Evolutionary conservation across 192 early-diverging fungal genomes (phyloP), one percentile per base, ranked within the genome.

Genomic region (Umbelopsis sp.): DNA sequence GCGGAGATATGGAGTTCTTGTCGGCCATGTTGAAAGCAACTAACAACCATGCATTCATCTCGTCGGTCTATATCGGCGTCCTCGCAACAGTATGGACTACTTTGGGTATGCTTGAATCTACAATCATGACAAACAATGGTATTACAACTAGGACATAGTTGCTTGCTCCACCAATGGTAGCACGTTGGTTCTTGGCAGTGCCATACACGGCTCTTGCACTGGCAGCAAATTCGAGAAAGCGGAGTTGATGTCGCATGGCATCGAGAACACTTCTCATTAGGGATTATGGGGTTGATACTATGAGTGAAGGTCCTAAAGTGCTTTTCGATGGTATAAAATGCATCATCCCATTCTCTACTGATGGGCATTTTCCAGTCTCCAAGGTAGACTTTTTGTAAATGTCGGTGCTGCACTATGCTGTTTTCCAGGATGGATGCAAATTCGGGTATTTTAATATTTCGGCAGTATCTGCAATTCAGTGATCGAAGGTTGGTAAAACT

Each of bases 361-460:
- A 62, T 62, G 3, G 56, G 56, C 56, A 62, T 62, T 32, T 62
- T 62, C 56, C 56, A 62, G 20, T 62, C 56, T 2, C 56, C 56
- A 6, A 62, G 31, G 4, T 62, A 62, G 2, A 62, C 16, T 14
- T 34, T 32, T 62, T 62, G 25, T 26, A 62, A 26, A n/a, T 20
- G 3, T 12, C 17, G 16, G 29, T 17, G 56, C 7, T 32, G 12
- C 56, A 62, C 29, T 2, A 62, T 16, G 14, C 56, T 62, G 2
- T 22, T 62, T 16, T 62, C 17, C 31, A 62, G 11, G 0, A 26
- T 12, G 4, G 56, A 62, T 0, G 56, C 25, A 0, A 62, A 31
- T 29, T 62, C 56, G 6, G 56, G 56, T 16, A 62, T 17, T 31
- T 62, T 62, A n/a, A 62, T 62, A 2, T 62, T 62, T 62, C 56